Evolutionary conservation across 495 filamentous ascomycete genomes (phyloP).

Genomic region (Lasiosphaeris hirsuta): DNA sequence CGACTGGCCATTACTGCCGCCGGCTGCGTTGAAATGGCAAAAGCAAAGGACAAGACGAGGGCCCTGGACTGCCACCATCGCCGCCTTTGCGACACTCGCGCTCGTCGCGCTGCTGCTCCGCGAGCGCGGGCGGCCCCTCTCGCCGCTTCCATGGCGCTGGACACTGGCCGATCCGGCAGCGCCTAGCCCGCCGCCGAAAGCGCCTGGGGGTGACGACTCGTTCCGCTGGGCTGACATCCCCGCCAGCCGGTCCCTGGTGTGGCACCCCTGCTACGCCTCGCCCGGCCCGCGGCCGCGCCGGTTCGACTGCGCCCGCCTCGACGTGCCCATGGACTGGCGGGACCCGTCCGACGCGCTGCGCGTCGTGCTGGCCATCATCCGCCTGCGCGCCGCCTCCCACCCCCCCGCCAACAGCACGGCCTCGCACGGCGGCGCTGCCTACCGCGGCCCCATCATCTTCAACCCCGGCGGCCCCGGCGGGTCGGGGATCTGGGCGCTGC

Average conservation of each 20-base stretch:
- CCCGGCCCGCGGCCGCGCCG: conserved; percentile 7
- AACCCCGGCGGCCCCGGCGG: conserved; percentile 55
- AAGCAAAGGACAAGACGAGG: not conserved
- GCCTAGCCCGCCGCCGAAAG: too few species aligned
- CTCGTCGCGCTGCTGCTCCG: not conserved
- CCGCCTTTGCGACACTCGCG: not conserved
- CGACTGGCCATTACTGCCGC: too few species aligned
- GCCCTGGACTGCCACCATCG: not conserved
- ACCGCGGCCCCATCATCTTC: conserved; percentile 48
- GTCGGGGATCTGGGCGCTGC: conserved; percentile 41
- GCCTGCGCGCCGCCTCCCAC: conserved; percentile 40
- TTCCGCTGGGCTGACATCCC: conserved; percentile 33
- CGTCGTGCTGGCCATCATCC: conserved; percentile 43
- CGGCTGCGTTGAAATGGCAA: not conserved
- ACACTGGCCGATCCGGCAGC: too few species aligned
- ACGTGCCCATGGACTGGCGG: conserved; percentile 50
- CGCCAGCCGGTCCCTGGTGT: conserved; percentile 30
- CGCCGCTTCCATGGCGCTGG: not conserved
- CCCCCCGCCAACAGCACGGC: too few species aligned
- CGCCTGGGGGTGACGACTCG: not conserved
- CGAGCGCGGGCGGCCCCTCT: not conserved
- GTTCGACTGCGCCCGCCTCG: conserved; percentile 41
- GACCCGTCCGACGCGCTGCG: conserved; percentile 33
- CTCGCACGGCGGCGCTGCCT: conserved; percentile 21
- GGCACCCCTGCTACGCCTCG: conserved; percentile 32